phyloP scores from a whole-genome alignment of 768 basidiomycete species.

The Tricholoma sp. region DNA sequence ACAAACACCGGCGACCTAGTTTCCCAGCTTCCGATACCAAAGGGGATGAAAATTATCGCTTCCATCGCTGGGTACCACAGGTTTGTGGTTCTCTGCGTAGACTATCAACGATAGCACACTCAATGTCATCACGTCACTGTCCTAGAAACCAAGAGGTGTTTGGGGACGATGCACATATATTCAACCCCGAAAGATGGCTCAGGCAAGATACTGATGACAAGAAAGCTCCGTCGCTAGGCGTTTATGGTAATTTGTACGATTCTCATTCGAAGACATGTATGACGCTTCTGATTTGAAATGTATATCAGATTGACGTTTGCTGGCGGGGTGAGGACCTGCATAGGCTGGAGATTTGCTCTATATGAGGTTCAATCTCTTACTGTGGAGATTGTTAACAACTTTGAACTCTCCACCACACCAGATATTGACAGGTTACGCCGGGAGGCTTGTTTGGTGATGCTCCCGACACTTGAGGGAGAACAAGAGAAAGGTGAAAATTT shows the following conservation, averaged over 20 bases:
- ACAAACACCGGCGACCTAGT: conserved; percentile 40
- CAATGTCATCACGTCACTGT: not conserved
- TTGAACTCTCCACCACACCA: conserved; percentile 44
- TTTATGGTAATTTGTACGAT: conserved; percentile 44
- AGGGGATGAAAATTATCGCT: conserved; percentile 44
- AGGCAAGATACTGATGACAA: conserved; percentile 24
- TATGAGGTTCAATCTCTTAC: conserved; percentile 55
- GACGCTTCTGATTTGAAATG: not conserved
- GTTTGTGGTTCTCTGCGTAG: conserved; percentile 21
- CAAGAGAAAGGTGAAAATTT: conserved; percentile 39
- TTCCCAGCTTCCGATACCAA: conserved; percentile 40
- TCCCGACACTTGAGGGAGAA: conserved; percentile 43
- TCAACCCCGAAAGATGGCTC: conserved; percentile 57
- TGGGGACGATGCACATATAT: conserved; percentile 51
- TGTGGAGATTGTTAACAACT: conserved; percentile 54
- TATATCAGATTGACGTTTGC: conserved; percentile 39
- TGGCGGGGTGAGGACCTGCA: conserved; percentile 41
- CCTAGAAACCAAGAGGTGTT: conserved; percentile 44
- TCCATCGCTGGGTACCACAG: conserved; percentile 55
- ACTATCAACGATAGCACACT: not conserved
- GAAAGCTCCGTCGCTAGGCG: conserved; percentile 36
- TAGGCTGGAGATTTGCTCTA: conserved; percentile 48
- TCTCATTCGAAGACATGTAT: not conserved
- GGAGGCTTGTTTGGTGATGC: conserved; percentile 43
- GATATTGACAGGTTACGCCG: conserved; percentile 36